These are phyloP conservation scores for Iberis pinnata DNA, from an alignment of 345 rosid genomes.

Conservation along the genomic window DNA sequence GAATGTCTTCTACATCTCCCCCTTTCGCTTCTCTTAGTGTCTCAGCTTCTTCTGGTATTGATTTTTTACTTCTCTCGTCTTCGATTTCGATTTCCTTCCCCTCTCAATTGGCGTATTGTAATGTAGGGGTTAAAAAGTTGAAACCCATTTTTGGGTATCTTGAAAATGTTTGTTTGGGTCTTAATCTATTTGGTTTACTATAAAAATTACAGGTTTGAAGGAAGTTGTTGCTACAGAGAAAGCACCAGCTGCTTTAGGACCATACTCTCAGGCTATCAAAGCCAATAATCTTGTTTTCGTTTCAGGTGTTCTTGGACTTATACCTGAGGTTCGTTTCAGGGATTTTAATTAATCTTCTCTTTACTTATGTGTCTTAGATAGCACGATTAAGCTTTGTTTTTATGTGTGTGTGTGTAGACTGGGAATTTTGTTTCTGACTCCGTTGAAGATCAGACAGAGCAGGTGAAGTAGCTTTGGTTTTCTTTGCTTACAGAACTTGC, in stretches of 20 bases:
- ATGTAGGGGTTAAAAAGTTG: not conserved
- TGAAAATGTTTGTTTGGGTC: too few species aligned
- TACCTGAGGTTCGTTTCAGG: slow-evolving; percentile 34
- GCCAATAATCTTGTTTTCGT: slow-evolving; percentile 65
- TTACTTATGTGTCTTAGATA: not conserved
- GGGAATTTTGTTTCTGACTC: slow-evolving; percentile 62
- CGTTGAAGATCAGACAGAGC: slow-evolving; percentile 80
- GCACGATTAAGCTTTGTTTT: slow-evolving; percentile 8
- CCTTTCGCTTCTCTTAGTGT: slow-evolving; percentile 34
- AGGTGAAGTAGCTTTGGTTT: slow-evolving; percentile 43
- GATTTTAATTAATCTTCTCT: too few species aligned
- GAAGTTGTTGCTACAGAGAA: slow-evolving; percentile 68
- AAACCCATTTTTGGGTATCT: not conserved
- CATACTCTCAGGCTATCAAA: slow-evolving; percentile 88
- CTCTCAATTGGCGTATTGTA: not conserved
- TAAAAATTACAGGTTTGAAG: slow-evolving; percentile 40
- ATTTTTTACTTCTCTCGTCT: not conserved
- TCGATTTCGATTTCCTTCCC: not conserved
- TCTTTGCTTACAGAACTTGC: too few species aligned
- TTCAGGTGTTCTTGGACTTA: slow-evolving; percentile 79
- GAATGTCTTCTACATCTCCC: slow-evolving; percentile 32
- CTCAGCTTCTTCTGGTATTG: slow-evolving; percentile 26
- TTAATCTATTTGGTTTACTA: too few species aligned
- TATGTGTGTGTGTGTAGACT: slow-evolving; percentile 39
- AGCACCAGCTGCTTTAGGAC: slow-evolving; percentile 94